These are phyloP conservation scores for Aspergillus incahuasiensis DNA, from an alignment of 495 filamentous ascomycete genomes.

Conservation along the genomic window DNA sequence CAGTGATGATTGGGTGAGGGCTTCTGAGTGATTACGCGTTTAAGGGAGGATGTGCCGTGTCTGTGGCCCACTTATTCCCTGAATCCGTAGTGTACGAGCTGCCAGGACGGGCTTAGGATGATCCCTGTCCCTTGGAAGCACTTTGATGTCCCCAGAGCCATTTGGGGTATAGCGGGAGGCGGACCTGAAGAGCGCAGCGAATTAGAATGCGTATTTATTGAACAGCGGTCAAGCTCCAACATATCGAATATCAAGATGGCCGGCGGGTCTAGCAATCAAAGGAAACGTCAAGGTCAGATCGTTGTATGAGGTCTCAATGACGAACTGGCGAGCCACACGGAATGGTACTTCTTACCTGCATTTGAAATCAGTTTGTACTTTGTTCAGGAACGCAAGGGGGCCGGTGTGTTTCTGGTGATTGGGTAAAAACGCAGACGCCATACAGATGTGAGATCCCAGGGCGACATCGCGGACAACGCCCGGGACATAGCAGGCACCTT, in stretches of 20 bases:
- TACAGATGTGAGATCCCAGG: too few species aligned
- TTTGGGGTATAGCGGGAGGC: slow-evolving; percentile 5
- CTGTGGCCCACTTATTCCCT: slow-evolving; percentile 12
- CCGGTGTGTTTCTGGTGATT: too few species aligned
- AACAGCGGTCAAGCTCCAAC: slow-evolving; percentile 20
- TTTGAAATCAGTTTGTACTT: neutral
- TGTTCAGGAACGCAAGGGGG: neutral
- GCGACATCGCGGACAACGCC: too few species aligned
- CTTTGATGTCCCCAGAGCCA: slow-evolving; percentile 2
- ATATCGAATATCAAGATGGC: neutral
- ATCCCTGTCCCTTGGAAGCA: slow-evolving; percentile 16
- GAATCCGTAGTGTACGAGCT: slow-evolving; percentile 16
- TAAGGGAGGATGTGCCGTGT: slow-evolving; percentile 28
- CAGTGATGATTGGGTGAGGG: slow-evolving; percentile 10
- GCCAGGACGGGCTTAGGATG: slow-evolving; percentile 21
- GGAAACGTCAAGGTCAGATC: neutral
- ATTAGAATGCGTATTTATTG: slow-evolving; percentile 1
- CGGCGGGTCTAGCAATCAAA: neutral
- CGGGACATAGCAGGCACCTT: too few species aligned
- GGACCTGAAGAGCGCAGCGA: slow-evolving; percentile 10
- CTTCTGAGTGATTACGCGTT: slow-evolving; percentile 21
- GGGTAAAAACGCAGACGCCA: too few species aligned
- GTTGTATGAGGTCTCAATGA: neutral
- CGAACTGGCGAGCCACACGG: neutral
- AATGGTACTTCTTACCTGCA: neutral